Evolutionary conservation across 257 asterid genomes (phyloP).

Genomic region (Agastache rugosa): DNA sequence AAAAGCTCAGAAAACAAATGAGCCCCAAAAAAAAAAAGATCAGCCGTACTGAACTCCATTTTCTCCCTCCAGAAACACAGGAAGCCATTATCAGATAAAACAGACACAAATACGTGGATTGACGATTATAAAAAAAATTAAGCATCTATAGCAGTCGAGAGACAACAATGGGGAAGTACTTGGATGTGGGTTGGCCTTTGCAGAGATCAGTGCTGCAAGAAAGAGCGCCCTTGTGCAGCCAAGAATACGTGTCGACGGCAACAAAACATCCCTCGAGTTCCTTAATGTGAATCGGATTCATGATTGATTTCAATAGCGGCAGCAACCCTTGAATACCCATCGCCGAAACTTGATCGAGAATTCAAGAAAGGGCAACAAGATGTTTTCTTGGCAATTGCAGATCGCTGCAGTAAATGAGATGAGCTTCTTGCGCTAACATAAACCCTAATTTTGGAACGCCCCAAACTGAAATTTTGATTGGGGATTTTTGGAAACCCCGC

Average conservation of each 20-base stretch:
- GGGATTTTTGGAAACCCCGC: constrained; percentile 36
- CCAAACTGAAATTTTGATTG: constrained; percentile 13
- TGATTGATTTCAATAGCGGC: constrained; percentile 92
- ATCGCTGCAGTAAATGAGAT: background rate
- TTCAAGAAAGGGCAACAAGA: constrained; percentile 29
- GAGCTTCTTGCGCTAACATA: constrained; percentile 21
- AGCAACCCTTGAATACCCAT: constrained; percentile 93
- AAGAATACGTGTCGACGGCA: constrained; percentile 92
- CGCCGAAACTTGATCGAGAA: constrained; percentile 13
- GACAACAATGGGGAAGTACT: constrained; percentile 45
- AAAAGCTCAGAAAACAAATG: background rate
- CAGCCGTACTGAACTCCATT: constrained; percentile 22
- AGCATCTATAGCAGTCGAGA: constrained; percentile 7
- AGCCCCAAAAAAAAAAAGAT: background rate
- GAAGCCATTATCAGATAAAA: background rate
- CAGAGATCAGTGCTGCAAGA: constrained; percentile 96
- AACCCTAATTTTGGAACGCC: constrained; percentile 35
- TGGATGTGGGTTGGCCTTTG: constrained; percentile 86
- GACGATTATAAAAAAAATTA: constrained; percentile 1
- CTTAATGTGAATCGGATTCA: constrained; percentile 81
- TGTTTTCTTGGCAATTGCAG: constrained; percentile 24
- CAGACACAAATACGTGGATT: background rate
- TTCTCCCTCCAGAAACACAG: constrained; percentile 13
- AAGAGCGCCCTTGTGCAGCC: constrained; percentile 99
- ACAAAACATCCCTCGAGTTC: constrained; percentile 80